Conservation (phyloP, 805 yeast genomes). For the Starmera pachycereana region DNA sequence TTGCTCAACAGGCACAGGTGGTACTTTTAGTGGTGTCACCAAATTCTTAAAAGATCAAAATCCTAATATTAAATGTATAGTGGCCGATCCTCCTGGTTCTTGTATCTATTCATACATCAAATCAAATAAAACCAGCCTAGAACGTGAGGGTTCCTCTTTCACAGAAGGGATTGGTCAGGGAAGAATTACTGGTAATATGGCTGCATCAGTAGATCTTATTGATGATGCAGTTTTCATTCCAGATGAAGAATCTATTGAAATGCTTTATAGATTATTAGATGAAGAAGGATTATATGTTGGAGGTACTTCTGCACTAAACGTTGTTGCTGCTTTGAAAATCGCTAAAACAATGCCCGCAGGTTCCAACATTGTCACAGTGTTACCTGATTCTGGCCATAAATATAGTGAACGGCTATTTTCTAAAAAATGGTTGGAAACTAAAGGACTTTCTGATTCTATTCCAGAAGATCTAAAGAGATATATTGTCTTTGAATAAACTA, state of each 20-base stretch:
- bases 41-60: slow-evolving; percentile 63
- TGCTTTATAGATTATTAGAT: slow-evolving; percentile 75
- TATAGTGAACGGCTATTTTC: slow-evolving; percentile 78
- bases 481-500: slow-evolving; percentile 28
- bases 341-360: slow-evolving; percentile 71
- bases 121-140: slow-evolving; percentile 56
- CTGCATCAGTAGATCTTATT: slow-evolving; percentile 56
- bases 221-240: slow-evolving; percentile 77
- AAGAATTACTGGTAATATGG: slow-evolving; percentile 75
- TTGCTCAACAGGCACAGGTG: slow-evolving; percentile 90
- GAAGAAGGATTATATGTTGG: slow-evolving; percentile 89
- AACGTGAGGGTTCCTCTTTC: slow-evolving; percentile 73
- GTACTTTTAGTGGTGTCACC: slow-evolving; percentile 81
- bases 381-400: slow-evolving; percentile 86
- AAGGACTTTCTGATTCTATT: slow-evolving; percentile 51
- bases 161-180: slow-evolving; percentile 98
- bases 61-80: slow-evolving; percentile 49
- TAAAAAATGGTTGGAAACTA: slow-evolving; percentile 62
- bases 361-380: slow-evolving; percentile 75
- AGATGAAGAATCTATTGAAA: slow-evolving; percentile 71
- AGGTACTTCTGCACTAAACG: slow-evolving; percentile 85
- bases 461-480: slow-evolving; percentile 68
- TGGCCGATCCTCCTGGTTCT: slow-evolving; percentile 94
- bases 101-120: slow-evolving; percentile 71
- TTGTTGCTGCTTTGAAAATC: slow-evolving; percentile 75